Percentiles rank a stretch among this genome's conserved stretches.
These are phyloP conservation scores for Serendipita indica DNA, from an alignment of 768 basidiomycete species.

Conservation along the genomic window DNA sequence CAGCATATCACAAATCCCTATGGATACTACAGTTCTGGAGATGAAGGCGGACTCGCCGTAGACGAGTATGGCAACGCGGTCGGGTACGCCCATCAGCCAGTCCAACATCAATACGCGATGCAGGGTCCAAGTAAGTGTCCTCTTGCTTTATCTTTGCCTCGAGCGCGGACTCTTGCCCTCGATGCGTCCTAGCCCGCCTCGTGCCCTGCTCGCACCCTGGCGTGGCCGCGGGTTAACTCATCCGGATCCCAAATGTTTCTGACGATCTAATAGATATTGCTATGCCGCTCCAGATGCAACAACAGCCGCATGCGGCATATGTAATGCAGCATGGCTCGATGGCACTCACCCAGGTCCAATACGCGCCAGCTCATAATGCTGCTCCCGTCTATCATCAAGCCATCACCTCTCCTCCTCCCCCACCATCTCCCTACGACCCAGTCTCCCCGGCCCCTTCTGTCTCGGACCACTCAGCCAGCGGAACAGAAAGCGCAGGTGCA, in stretches of 20 bases:
- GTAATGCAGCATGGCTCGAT: not conserved
- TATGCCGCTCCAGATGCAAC: constrained; percentile 3
- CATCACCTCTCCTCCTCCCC: constrained; percentile 52
- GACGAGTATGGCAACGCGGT: not conserved
- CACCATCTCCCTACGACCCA: constrained; percentile 70
- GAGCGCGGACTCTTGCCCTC: not conserved
- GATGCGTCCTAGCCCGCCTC: not conserved
- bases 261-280: not conserved
- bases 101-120: constrained; percentile 5
- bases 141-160: not conserved
- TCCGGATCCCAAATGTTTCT: not conserved
- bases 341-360: not conserved
- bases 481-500: constrained; percentile 18
- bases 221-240: not conserved
- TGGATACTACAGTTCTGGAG: constrained; percentile 3
- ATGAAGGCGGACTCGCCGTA: not conserved
- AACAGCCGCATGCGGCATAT: not conserved
- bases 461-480: constrained; percentile 79
- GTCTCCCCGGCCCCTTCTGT: constrained; percentile 76
- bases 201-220: not conserved
- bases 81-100: not conserved
- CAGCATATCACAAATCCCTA: not conserved
- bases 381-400: not conserved
- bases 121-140: constrained; percentile 1
- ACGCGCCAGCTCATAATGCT: not conserved